These are phyloP conservation scores for Yamadazyma akitaensis DNA, from an alignment of 805 yeast genomes.

Conservation along the genomic window DNA sequence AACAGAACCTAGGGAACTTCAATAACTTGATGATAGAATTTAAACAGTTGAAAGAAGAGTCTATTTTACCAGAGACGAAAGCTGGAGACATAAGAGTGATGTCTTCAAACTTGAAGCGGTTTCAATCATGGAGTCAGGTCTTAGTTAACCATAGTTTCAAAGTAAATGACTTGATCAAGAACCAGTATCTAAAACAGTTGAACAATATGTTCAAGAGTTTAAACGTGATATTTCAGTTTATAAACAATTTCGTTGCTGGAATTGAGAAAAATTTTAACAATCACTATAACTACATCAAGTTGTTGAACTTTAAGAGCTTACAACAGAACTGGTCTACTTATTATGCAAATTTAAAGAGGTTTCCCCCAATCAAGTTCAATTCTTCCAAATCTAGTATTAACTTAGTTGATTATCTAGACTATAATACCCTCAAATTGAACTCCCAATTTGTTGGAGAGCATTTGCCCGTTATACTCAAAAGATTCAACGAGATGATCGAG, in stretches of 20 bases:
- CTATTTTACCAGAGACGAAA: not conserved
- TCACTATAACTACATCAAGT: slow-evolving; percentile 33
- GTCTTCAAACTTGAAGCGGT: slow-evolving; percentile 37
- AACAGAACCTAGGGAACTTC: slow-evolving; percentile 11
- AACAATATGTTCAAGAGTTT: slow-evolving; percentile 44
- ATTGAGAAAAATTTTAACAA: slow-evolving; percentile 44
- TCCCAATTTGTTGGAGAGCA: slow-evolving; percentile 27
- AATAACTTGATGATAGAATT: slow-evolving; percentile 9
- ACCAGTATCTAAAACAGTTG: slow-evolving; percentile 31
- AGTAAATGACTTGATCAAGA: slow-evolving; percentile 25
- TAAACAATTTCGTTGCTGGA: slow-evolving; percentile 47
- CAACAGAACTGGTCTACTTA: slow-evolving; percentile 35
- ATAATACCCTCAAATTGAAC: slow-evolving; percentile 21
- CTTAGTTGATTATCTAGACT: slow-evolving; percentile 33
- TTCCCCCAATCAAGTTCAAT: slow-evolving; percentile 30
- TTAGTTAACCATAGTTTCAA: slow-evolving; percentile 31
- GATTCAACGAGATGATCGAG: slow-evolving; percentile 30
- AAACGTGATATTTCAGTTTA: slow-evolving; percentile 47
- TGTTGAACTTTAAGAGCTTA: slow-evolving; percentile 41
- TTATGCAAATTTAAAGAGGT: slow-evolving; percentile 30
- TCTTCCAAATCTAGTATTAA: not conserved
- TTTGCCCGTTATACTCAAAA: slow-evolving; percentile 29
- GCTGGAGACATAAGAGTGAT: slow-evolving; percentile 18
- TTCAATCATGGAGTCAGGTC: slow-evolving; percentile 52
- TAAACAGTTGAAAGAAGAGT: slow-evolving; percentile 3